These are phyloP conservation scores for Aspergillus niger DNA, from an alignment of 2,329 filamentous ascomycete species.

Conservation along the genomic window DNA sequence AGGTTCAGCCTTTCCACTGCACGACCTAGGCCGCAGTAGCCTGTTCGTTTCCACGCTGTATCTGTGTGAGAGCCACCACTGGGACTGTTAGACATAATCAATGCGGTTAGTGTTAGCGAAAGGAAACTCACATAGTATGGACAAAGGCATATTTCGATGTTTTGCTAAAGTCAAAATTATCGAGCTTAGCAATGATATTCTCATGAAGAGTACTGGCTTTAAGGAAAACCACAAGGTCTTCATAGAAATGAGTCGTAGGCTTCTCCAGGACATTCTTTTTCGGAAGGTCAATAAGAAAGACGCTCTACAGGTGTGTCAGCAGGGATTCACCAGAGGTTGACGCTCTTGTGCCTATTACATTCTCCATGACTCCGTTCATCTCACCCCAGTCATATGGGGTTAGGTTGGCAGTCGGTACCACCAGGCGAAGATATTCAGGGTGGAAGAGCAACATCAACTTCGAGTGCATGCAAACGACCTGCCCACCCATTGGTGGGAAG, in stretches of 20 bases:
- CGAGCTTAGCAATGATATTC: conserved; percentile 66
- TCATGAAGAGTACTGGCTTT: conserved; percentile 65
- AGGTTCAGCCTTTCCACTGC: conserved; percentile 68
- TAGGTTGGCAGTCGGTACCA: conserved; percentile 84
- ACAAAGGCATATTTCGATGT: conserved; percentile 77
- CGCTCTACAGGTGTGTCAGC: conserved; percentile 54
- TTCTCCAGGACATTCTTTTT: conserved; percentile 35
- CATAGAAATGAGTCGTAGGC: conserved; percentile 60
- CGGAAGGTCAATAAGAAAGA: conserved; percentile 92
- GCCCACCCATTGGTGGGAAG: conserved; percentile 77
- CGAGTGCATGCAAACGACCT: conserved; percentile 81
- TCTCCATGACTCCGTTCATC: conserved; percentile 74
- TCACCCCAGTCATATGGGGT: conserved; percentile 89
- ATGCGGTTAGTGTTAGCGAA: conserved; percentile 10
- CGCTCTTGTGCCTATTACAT: conserved; percentile 53
- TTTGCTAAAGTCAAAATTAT: conserved; percentile 77
- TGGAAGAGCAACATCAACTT: conserved; percentile 92
- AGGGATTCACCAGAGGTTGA: not conserved
- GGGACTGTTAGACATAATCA: not conserved
- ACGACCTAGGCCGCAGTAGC: conserved; percentile 72
- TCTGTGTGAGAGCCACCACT: conserved; percentile 61
- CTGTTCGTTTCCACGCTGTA: conserved; percentile 57
- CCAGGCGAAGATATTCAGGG: conserved; percentile 70
- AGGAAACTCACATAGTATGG: conserved; percentile 71
- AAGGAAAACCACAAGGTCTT: conserved; percentile 72